These are phyloP conservation scores for Dipodascus geniculatus DNA, from an alignment of 805 yeast genomes.

Conservation along the genomic window DNA sequence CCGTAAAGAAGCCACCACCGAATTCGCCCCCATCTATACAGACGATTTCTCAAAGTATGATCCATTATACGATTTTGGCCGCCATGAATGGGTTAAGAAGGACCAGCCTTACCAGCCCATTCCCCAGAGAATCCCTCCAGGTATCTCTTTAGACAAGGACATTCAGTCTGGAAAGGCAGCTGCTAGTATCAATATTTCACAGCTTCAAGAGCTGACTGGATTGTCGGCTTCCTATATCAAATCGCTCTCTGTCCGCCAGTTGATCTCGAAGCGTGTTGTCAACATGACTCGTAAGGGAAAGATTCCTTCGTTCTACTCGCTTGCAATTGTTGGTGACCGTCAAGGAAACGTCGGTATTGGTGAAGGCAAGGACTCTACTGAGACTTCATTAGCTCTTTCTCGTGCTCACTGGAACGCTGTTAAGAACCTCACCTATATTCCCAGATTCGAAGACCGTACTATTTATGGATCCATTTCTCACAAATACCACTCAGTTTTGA, in stretches of 20 bases:
- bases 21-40: slow-evolving; percentile 57
- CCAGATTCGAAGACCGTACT: slow-evolving; percentile 85
- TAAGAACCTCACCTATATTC: slow-evolving; percentile 67
- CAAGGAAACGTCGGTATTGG: slow-evolving; percentile 94
- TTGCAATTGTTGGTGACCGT: slow-evolving; percentile 85
- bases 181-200: slow-evolving; percentile 21
- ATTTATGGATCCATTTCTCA: slow-evolving; percentile 72
- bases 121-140: slow-evolving; percentile 44
- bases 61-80: slow-evolving; percentile 60
- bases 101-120: slow-evolving; percentile 45
- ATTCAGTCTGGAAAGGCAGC: slow-evolving; percentile 20
- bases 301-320: slow-evolving; percentile 65
- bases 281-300: slow-evolving; percentile 92
- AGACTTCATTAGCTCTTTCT: slow-evolving; percentile 58
- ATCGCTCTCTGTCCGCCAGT: slow-evolving; percentile 41
- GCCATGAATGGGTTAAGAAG: slow-evolving; percentile 35
- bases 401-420: slow-evolving; percentile 93
- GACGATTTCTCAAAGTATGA: slow-evolving; percentile 65
- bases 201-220: slow-evolving; percentile 24
- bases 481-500: slow-evolving; percentile 77
- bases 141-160: slow-evolving; percentile 27
- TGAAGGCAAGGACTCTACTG: slow-evolving; percentile 81
- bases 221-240: slow-evolving; percentile 43
- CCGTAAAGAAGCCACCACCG: slow-evolving; percentile 32
- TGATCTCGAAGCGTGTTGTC: slow-evolving; percentile 53